These are phyloP conservation scores for Sclerotinia trifoliorum DNA, from an alignment of 2,329 filamentous ascomycete genomes.

Conservation along the genomic window DNA sequence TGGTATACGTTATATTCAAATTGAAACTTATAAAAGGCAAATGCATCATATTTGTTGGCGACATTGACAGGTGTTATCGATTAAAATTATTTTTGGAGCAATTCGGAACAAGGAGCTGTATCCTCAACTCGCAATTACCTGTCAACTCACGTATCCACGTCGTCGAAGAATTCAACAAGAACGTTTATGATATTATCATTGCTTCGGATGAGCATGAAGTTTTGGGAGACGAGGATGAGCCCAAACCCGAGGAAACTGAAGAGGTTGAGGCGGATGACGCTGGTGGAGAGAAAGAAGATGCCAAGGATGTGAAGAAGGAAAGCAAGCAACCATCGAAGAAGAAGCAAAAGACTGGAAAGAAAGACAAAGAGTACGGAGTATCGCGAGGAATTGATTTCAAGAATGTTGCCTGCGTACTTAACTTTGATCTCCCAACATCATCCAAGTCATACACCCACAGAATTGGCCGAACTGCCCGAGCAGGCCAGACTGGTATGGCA, in stretches of 20 bases:
- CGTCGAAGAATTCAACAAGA: conserved; percentile 95
- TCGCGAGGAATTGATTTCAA: conserved; percentile 96
- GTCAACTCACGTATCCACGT: conserved; percentile 92
- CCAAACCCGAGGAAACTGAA: conserved; percentile 27
- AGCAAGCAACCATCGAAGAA: conserved; percentile 53
- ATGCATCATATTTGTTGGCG: conserved; percentile 78
- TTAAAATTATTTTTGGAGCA: conserved; percentile 95
- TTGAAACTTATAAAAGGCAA: conserved; percentile 92
- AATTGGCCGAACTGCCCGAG: conserved; percentile 88
- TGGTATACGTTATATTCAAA: conserved; percentile 94
- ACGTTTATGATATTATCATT: conserved; percentile 96
- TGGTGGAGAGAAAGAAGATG: conserved; percentile 42
- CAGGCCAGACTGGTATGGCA: conserved; percentile 88
- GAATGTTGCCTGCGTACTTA: conserved; percentile 90
- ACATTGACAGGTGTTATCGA: conserved; percentile 86
- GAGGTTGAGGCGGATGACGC: conserved; percentile 27
- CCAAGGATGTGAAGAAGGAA: conserved; percentile 37
- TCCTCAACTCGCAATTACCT: conserved; percentile 90
- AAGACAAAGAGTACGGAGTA: conserved; percentile 89
- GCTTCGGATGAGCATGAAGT: conserved; percentile 90
- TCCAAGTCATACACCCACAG: conserved; percentile 96
- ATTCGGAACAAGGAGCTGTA: conserved; percentile 90
- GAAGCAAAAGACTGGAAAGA: conserved; percentile 63
- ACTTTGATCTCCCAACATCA: conserved; percentile 89
- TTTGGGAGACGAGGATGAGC: conserved; percentile 58